Conservation (phyloP, 768 basidiomycete species). For the Russula vinacea region DNA sequence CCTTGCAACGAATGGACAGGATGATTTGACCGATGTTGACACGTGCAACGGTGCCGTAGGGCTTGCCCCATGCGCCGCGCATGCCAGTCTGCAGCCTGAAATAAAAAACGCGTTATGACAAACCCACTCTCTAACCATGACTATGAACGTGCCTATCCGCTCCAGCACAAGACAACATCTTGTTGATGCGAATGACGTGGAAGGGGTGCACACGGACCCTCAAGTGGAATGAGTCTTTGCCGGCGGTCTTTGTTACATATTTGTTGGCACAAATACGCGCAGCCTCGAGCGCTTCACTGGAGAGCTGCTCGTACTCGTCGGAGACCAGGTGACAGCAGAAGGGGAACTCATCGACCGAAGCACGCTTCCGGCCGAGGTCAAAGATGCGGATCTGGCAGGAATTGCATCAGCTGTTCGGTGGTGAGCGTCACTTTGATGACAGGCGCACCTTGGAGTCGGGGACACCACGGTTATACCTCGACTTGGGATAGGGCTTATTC, state of each 20-base stretch:
- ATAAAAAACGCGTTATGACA: neutral
- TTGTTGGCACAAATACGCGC: constrained; percentile 99
- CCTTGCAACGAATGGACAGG: constrained; percentile 87
- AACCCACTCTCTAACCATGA: neutral
- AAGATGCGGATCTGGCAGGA: constrained; percentile 85
- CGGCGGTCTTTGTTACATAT: constrained; percentile 95
- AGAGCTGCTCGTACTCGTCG: constrained; percentile 97
- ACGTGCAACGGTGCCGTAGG: constrained; percentile 92
- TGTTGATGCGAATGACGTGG: constrained; percentile 99
- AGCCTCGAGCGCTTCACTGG: constrained; percentile 93
- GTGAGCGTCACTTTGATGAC: neutral
- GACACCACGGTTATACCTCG: constrained; percentile 96
- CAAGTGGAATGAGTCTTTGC: constrained; percentile 99
- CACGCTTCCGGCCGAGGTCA: constrained; percentile 94
- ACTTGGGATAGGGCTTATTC: constrained; percentile 98
- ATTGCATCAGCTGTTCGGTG: neutral
- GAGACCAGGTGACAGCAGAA: constrained; percentile 96
- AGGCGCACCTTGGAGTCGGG: constrained; percentile 84
- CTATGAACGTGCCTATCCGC: constrained; percentile 77
- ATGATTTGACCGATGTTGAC: constrained; percentile 98
- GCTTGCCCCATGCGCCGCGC: constrained; percentile 99
- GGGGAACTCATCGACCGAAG: constrained; percentile 96
- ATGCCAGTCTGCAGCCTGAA: constrained; percentile 88
- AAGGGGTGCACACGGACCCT: constrained; percentile 96
- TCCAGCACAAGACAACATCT: constrained; percentile 99